Conservation (phyloP, 139 green algal genomes). For the Chlamydomonas schloesseri region DNA sequence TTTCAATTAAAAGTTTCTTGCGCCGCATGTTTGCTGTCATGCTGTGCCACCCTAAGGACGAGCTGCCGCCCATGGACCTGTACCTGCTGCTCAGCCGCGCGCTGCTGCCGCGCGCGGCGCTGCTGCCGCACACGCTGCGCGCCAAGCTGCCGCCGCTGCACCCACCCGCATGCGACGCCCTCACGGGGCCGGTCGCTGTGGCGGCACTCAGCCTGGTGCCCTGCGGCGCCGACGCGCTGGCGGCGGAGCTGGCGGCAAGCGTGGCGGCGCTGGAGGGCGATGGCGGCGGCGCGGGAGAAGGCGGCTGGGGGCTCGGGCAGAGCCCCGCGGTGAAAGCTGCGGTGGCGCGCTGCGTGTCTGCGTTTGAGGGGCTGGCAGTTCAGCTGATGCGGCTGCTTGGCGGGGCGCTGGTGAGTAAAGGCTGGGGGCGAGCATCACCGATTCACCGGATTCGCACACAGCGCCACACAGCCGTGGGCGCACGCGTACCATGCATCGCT, state of each 20-base stretch:
- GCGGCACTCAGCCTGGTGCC: too few relatives aligned
- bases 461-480: too few relatives aligned
- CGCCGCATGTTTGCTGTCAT: not conserved
- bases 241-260: too few relatives aligned
- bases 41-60: not conserved
- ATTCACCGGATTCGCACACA: too few relatives aligned
- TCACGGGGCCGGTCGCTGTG: not conserved
- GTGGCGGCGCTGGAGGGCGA: not conserved
- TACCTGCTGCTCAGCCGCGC: not conserved
- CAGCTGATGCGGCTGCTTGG: slow-evolving; percentile 30
- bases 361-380: slow-evolving; percentile 20
- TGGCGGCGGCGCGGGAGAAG: too few relatives aligned
- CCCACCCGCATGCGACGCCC: not conserved
- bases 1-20: too few relatives aligned
- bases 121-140: slow-evolving; percentile 18
- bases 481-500: too few relatives aligned
- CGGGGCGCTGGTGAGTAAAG: too few relatives aligned
- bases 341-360: not conserved
- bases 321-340: not conserved
- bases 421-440: too few relatives aligned
- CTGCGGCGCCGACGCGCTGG: too few relatives aligned
- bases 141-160: too few relatives aligned
- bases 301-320: too few relatives aligned
- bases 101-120: not conserved
- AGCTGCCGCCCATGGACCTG: not conserved